These are phyloP conservation scores for Bipolaris oryzae DNA, from an alignment of 2,329 filamentous ascomycete species.

Conservation along the genomic window DNA sequence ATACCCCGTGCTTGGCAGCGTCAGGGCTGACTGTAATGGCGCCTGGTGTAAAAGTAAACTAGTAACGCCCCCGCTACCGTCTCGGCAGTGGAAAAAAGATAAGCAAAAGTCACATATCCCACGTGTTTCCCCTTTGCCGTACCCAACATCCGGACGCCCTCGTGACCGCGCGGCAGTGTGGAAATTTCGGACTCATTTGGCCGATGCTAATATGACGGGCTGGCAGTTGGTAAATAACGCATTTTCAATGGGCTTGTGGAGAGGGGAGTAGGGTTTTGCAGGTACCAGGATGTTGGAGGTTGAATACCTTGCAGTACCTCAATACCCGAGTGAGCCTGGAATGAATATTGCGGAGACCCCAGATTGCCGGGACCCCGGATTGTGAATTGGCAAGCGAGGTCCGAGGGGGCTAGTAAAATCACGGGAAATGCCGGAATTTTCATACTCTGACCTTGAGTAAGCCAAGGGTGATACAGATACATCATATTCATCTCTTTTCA, in stretches of 20 bases:
- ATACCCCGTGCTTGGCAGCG: background rate
- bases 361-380: background rate
- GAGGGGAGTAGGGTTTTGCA: background rate
- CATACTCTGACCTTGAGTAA: background rate
- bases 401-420: too few species aligned
- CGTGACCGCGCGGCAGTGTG: conserved; percentile 1
- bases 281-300: background rate
- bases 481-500: background rate
- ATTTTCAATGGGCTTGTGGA: background rate
- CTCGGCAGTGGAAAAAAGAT: background rate
- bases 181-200: background rate
- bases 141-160: background rate
- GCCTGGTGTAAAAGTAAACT: background rate
- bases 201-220: conserved; percentile 1
- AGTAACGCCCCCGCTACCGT: background rate
- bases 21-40: too few species aligned
- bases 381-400: background rate
- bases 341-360: background rate
- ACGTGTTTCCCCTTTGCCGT: background rate
- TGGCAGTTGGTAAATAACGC: background rate
- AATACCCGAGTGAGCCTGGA: background rate
- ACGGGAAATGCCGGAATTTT: background rate
- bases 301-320: too few species aligned
- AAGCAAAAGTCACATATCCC: background rate
- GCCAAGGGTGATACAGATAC: background rate